Base-by-base conservation (phyloP, 441 rosid genomes). In the Aquilaria agallochum region DNA sequence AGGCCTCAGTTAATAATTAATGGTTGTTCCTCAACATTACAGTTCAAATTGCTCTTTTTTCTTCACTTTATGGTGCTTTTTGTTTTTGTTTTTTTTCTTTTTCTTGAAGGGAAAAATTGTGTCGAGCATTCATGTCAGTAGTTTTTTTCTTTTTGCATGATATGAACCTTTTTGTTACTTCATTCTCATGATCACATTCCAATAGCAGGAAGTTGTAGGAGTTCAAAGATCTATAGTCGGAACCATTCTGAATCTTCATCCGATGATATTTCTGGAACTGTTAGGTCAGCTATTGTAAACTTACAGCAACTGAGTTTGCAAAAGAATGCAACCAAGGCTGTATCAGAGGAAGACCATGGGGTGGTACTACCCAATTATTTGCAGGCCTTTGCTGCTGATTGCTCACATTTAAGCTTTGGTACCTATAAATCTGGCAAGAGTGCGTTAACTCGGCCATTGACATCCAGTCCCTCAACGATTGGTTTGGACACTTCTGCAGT, bases 321-420 rank as follows among this genome's bases (percentile, higher is more conserved):
- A 33, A 63, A 64, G 64, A 63, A 71, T 65, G 68, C 46, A 68
- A 50, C 60, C 60, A 42, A 56, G 44, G 55, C 67, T 56, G 31
- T 56, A 40, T 48, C 66, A 53, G 72, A 67, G 33, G 68, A 74
- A 52, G 67, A 69, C 9, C 40, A 45, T 62, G 53, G 62, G 15
- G 73, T 84, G 53, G 80, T 80, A 61, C 72, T 81, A 71, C 87
- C 90, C 34, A 60, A 63, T 65, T 49, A 73, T 78, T 60, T 82
- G 60, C 83, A 73, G 68, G 75, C 71, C 49, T 66, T 76, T 46
- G 74, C 82, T 47, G 72, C 79, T 49, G 85, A 75, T 58, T 80
- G 83, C 64, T 72, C 78, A 44, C 82, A 82, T 66, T 75, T 82
- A 70, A 82, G 72, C 69, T 82, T 85, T 50, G 87, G 90, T 53